Evolutionary conservation across 106 monocot genomes (phyloP).

Genomic region (Cymbidium sinense): DNA sequence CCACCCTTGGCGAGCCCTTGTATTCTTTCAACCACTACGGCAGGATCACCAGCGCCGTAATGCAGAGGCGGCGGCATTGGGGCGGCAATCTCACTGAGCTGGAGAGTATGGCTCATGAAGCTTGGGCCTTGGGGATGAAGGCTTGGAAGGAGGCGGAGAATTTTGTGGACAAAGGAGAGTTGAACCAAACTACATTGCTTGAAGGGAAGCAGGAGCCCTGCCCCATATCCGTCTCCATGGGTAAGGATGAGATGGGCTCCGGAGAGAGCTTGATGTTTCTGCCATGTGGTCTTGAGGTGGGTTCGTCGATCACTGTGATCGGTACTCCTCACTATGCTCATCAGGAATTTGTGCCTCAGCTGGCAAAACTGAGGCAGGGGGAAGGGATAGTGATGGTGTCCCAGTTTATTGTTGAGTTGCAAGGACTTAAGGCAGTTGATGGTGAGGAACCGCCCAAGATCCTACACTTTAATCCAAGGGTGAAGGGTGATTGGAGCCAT

Average conservation of each 20-base stretch:
- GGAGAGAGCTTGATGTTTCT: constrained; percentile 48
- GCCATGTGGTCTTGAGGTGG: constrained; percentile 68
- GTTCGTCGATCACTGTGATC: constrained; percentile 71
- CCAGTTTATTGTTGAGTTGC: constrained; percentile 86
- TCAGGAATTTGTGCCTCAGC: constrained; percentile 53
- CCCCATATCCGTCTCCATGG: constrained; percentile 44
- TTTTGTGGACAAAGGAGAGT: constrained; percentile 12
- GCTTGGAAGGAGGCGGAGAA: constrained; percentile 66
- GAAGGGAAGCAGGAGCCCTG: constrained; percentile 40
- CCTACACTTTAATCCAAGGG: constrained; percentile 69
- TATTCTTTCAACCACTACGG: constrained; percentile 15
- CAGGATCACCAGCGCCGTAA: constrained; percentile 46
- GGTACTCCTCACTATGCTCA: constrained; percentile 57
- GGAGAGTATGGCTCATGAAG: constrained; percentile 61
- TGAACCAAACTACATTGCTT: background rate
- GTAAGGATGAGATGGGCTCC: constrained; percentile 9
- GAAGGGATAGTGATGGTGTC: constrained; percentile 51
- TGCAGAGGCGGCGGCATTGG: constrained; percentile 18
- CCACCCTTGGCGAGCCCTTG: background rate
- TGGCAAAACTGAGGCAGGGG: constrained; percentile 32
- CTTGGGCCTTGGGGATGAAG: constrained; percentile 63
- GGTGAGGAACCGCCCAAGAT: constrained; percentile 88
- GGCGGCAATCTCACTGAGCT: constrained; percentile 52
- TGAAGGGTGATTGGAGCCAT: constrained; percentile 81
- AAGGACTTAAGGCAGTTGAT: constrained; percentile 73